These are phyloP conservation scores for Porphyra umbilicalis DNA, from an alignment of 31 red algal species.

Conservation along the genomic window DNA sequence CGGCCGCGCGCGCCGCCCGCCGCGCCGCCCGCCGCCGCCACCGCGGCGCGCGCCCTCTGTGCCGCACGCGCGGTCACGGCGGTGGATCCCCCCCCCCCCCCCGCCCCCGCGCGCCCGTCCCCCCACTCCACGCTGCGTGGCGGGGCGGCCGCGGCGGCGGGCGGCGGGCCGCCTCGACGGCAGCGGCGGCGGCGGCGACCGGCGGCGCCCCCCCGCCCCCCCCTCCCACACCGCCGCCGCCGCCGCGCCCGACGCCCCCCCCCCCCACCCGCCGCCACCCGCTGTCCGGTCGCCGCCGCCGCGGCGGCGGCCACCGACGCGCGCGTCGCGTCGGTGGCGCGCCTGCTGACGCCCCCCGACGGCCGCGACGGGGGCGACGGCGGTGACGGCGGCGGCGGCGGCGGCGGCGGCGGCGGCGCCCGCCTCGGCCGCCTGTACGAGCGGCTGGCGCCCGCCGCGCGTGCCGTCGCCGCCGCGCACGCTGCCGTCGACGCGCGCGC, in stretches of 20 bases:
- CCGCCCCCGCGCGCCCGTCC: too few species aligned
- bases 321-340: not conserved
- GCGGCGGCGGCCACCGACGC: not conserved
- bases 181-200: not conserved
- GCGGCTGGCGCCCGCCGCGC: not conserved
- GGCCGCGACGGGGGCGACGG: not conserved
- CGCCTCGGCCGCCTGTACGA: not conserved
- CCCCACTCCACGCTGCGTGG: too few species aligned
- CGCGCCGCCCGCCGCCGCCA: too few species aligned
- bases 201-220: not conserved
- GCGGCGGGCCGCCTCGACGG: not conserved
- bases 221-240: not conserved
- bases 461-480: not conserved
- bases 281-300: not conserved
- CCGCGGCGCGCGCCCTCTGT: too few species aligned
- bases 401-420: not conserved
- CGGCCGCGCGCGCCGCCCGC: too few species aligned
- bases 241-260: not conserved
- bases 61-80: too few species aligned
- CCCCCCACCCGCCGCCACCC: not conserved
- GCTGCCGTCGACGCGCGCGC: not conserved
- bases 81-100: too few species aligned
- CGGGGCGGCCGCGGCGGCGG: too few species aligned
- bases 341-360: not conserved
- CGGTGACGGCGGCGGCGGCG: too few species aligned